Conservation (phyloP, 306 rosid genomes). For the Rosa rugosa region DNA sequence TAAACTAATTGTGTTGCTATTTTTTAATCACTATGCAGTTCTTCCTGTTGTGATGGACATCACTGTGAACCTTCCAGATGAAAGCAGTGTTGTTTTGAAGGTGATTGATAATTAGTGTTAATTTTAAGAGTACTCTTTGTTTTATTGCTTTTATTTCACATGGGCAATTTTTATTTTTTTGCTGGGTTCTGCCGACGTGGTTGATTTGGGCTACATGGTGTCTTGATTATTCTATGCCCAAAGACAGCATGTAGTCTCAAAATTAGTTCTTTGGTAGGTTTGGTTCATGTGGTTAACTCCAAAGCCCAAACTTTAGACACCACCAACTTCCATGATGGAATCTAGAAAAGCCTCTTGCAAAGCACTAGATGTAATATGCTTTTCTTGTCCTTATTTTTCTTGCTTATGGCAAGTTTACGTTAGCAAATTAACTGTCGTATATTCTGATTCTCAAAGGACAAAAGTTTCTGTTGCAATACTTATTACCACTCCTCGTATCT, state of each 20-base stretch:
- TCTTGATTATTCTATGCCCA: not conserved
- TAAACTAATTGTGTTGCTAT: not conserved
- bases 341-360: slow-evolving; percentile 5
- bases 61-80: slow-evolving; percentile 81
- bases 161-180: slow-evolving; percentile 21
- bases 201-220: slow-evolving; percentile 11
- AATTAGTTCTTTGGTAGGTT: slow-evolving; percentile 15
- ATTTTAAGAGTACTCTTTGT: not conserved
- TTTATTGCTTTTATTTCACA: slow-evolving; percentile 10
- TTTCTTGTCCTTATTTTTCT: slow-evolving; percentile 3
- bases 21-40: slow-evolving; percentile 49
- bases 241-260: not conserved
- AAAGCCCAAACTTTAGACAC: slow-evolving; percentile 14
- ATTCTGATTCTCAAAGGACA: not conserved
- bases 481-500: not conserved
- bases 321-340: slow-evolving; percentile 13
- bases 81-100: slow-evolving; percentile 72
- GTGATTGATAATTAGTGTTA: slow-evolving; percentile 26
- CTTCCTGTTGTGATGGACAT: slow-evolving; percentile 87
- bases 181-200: not conserved
- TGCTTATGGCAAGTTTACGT: not conserved
- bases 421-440: not conserved
- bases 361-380: slow-evolving; percentile 6
- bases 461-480: not conserved
- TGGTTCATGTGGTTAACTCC: slow-evolving; percentile 1